Conservation (phyloP, 169 alveolate species). For the Plasmodium gaboni region DNA sequence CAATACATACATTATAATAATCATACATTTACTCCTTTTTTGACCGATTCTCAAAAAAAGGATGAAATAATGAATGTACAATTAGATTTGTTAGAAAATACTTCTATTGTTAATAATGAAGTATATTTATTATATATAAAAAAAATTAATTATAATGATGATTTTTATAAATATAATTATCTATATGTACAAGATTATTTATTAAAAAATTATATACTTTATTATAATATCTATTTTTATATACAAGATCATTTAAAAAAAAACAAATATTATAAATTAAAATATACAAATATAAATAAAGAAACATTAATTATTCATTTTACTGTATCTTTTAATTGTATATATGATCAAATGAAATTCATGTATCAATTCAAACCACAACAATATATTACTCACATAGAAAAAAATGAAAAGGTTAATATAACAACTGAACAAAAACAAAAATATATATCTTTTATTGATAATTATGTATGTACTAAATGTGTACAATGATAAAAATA, state of each 20-base stretch:
- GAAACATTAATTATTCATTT: constrained; percentile 62
- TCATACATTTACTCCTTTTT: constrained; percentile 72
- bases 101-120: constrained; percentile 61
- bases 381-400: constrained; percentile 64
- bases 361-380: constrained; percentile 25
- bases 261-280: constrained; percentile 51
- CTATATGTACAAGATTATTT: constrained; percentile 56
- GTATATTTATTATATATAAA: constrained; percentile 67
- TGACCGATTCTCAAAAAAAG: constrained; percentile 22
- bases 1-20: constrained; percentile 74
- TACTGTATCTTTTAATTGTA: constrained; percentile 67
- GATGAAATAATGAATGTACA: constrained; percentile 49
- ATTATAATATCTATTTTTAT: constrained; percentile 67
- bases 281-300: constrained; percentile 69
- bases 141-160: constrained; percentile 68
- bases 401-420: constrained; percentile 6
- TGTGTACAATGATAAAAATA: constrained; percentile 1
- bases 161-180: constrained; percentile 72
- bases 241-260: constrained; percentile 63
- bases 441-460: constrained; percentile 56
- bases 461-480: constrained; percentile 38
- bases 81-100: constrained; percentile 74
- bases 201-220: constrained; percentile 73
- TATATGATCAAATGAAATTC: constrained; percentile 18
- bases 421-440: constrained; percentile 9